A percentile compares a stretch with the other conserved stretches of the same genome.
Evolutionary conservation across 345 rosid species (phyloP).

Genomic region (Camelina sativa): DNA sequence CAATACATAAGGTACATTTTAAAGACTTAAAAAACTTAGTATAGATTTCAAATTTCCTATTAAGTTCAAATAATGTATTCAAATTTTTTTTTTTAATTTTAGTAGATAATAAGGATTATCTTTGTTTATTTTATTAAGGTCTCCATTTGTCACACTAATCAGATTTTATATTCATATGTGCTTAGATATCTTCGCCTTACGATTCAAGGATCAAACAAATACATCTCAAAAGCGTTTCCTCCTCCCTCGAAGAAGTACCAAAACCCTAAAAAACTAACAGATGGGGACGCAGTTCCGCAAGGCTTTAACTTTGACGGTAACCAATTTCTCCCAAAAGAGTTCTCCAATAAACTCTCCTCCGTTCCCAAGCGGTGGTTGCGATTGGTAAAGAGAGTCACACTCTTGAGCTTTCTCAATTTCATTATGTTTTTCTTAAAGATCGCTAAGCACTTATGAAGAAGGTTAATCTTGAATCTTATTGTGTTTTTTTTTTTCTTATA

Average conservation of each 20-base stretch:
- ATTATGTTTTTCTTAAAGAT: background rate
- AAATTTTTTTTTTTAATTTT: background rate
- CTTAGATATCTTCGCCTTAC: background rate
- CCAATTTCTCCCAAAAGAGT: background rate
- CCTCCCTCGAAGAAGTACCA: background rate
- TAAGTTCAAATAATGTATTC: too few species aligned
- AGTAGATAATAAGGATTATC: background rate
- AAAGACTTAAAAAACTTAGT: too few species aligned
- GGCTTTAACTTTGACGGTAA: constrained; percentile 1
- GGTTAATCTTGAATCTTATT: background rate
- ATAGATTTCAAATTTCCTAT: too few species aligned
- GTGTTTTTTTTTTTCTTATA: background rate
- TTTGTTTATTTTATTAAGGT: background rate
- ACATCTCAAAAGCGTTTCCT: background rate
- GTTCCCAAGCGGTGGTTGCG: constrained; percentile 12
- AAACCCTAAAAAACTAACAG: background rate
- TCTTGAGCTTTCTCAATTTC: background rate
- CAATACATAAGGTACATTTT: too few species aligned
- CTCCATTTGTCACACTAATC: background rate
- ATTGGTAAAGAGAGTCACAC: background rate
- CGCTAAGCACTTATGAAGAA: background rate
- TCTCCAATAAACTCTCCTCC: constrained; percentile 16
- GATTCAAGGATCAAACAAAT: background rate
- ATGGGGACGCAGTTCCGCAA: constrained; percentile 7
- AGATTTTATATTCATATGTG: background rate